Evolutionary conservation across 257 asterid genomes (phyloP), one percentile per base, ranked within the genome.

Genomic region (Gynochthodes officinalis): DNA sequence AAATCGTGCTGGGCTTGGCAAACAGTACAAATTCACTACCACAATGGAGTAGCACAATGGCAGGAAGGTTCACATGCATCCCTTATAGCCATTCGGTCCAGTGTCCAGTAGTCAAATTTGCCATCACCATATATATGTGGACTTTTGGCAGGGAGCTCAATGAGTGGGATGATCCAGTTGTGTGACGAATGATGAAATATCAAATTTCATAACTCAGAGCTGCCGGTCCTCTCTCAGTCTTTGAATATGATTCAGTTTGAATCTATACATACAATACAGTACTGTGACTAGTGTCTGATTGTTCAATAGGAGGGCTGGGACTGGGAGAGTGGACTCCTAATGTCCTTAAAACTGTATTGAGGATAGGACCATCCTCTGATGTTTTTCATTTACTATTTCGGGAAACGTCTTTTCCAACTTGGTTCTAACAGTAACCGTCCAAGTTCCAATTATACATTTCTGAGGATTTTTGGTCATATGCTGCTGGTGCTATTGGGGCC

Each of bases 1-100:
- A n/a, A n/a, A n/a, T n/a, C n/a, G n/a, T n/a, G n/a, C n/a, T n/a
- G 42, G 3, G 6, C 14, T 42, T 43, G 42, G 57, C 40, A 15
- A 59, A 59, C 42, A 59, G 42, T 59, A 30, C 23, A 59, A 59
- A 4, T 28, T 13, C 8, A 46, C 19, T 16, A 28, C 43, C 2
- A n/a, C n/a, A 3, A 15, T 18, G 30, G 30, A 62, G 67, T 21
- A 5, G 71, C 25, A 50, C 0, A 14, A 18, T 28, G 72, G 13
- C 42, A 28, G 72, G 48, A 32, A 67, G 21, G 73, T 23, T 33
- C 73, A 68, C 73, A 68, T 68, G 73, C 73, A 68, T 6, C 13
- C 50, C 50, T 23, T 35, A 39, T 21, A n/a, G 33, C 48, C 15
- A 7, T 46, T 52, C 52, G 30, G 73, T n/a, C 64, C 52, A 69